Conservation (phyloP, 2,329 filamentous ascomycete species). For the Lasiodiplodia theobromae region DNA sequence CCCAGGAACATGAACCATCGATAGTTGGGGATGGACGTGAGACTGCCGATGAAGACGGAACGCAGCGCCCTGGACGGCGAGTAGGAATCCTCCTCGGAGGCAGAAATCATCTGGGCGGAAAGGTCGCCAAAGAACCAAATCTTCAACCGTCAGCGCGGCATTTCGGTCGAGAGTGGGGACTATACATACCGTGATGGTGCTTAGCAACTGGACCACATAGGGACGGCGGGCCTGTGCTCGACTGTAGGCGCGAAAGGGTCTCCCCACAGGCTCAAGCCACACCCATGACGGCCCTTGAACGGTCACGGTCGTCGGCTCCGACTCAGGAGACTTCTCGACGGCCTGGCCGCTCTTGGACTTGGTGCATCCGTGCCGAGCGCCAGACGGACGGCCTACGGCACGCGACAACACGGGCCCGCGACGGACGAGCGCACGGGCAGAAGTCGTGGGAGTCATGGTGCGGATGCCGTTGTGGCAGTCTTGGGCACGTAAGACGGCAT, state of each 20-base stretch:
- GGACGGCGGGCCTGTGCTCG: conserved; percentile 75
- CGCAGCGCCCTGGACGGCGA: conserved; percentile 73
- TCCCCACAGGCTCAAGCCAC: conserved; percentile 55
- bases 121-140: conserved; percentile 83
- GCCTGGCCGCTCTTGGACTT: conserved; percentile 3
- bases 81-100: conserved; percentile 55
- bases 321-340: not conserved
- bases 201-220: conserved; percentile 79
- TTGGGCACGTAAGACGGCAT: not conserved
- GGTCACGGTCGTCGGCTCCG: conserved; percentile 27
- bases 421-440: conserved; percentile 9
- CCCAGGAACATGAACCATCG: conserved; percentile 85
- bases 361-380: conserved; percentile 4
- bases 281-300: conserved; percentile 55
- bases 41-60: conserved; percentile 75
- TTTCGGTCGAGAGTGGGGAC: not conserved
- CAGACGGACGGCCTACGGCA: not conserved
- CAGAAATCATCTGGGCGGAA: conserved; percentile 72
- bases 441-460: not conserved
- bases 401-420: not conserved
- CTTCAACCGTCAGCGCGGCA: conserved; percentile 12
- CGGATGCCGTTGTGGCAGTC: not conserved
- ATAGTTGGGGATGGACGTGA: conserved; percentile 79
- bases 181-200: conserved; percentile 63
- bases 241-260: conserved; percentile 65